Evolutionary conservation across 1,284 basidiomycete genomes (phyloP).

Genomic region (Irpex sp.): DNA sequence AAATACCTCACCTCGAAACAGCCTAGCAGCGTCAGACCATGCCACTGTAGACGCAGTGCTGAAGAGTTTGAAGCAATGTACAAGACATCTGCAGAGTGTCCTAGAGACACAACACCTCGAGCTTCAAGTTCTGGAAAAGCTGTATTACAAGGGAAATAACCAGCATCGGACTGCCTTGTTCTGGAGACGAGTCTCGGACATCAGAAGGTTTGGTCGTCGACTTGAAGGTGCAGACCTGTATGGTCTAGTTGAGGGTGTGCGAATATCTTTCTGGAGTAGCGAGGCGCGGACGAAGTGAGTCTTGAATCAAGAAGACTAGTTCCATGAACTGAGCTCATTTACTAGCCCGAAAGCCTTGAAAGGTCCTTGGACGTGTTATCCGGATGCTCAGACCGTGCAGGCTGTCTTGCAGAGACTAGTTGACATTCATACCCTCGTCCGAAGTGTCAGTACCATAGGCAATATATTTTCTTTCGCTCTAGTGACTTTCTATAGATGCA

Average conservation of each 20-base stretch:
- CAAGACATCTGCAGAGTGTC: conserved; percentile 44
- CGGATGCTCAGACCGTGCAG: conserved; percentile 31
- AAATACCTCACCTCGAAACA: conserved; percentile 28
- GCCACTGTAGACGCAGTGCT: conserved; percentile 45
- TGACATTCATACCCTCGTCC: conserved; percentile 31
- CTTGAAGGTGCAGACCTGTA: conserved; percentile 38
- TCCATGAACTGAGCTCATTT: not conserved
- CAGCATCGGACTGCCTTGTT: conserved; percentile 70
- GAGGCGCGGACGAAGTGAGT: conserved; percentile 39
- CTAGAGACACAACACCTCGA: conserved; percentile 47
- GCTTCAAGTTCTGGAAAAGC: conserved; percentile 51
- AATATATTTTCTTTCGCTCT: not conserved
- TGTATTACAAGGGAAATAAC: conserved; percentile 77
- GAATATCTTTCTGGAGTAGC: conserved; percentile 53
- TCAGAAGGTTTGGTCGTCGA: conserved; percentile 49
- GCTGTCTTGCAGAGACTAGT: conserved; percentile 31
- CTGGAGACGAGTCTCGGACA: conserved; percentile 61
- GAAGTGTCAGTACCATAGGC: conserved; percentile 35
- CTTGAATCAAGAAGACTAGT: not conserved
- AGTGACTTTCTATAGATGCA: conserved; percentile 37
- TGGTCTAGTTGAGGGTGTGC: conserved; percentile 41
- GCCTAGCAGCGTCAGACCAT: conserved; percentile 32
- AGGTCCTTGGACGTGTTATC: conserved; percentile 56
- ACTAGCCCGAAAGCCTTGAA: conserved; percentile 44
- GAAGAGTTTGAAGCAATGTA: conserved; percentile 52